These are phyloP conservation scores for Otatea glauca DNA, from an alignment of 176 grass and related monocot genomes.

Conservation along the genomic window DNA sequence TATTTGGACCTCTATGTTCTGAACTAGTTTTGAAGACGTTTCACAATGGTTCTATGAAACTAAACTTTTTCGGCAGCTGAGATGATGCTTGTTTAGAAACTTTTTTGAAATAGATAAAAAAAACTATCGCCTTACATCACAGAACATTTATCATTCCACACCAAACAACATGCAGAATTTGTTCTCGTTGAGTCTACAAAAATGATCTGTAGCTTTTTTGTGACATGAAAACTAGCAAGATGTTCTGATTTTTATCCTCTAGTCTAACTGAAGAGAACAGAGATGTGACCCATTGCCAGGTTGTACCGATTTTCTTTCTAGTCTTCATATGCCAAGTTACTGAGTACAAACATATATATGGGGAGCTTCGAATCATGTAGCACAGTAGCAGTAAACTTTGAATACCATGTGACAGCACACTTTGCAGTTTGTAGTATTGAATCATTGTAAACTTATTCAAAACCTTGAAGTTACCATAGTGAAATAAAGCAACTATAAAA, in stretches of 20 bases:
- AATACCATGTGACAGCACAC: neutral
- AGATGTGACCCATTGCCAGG: neutral
- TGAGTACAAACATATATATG: neutral
- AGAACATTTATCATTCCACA: neutral
- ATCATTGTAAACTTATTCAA: neutral
- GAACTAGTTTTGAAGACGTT: constrained; percentile 1
- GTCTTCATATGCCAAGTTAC: constrained; percentile 1
- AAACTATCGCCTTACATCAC: neutral
- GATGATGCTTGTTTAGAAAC: neutral
- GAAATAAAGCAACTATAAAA: constrained; percentile 8
- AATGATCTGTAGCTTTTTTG: neutral
- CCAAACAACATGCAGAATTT: neutral
- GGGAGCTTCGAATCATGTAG: neutral
- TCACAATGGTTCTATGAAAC: constrained; percentile 17
- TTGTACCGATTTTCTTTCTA: neutral
- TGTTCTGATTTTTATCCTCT: constrained; percentile 8
- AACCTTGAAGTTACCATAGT: neutral
- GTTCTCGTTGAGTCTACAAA: neutral
- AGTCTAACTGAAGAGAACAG: neutral
- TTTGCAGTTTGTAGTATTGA: neutral
- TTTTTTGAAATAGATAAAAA: constrained; percentile 13
- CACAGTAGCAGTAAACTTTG: neutral
- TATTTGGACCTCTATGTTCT: neutral
- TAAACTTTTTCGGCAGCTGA: neutral
- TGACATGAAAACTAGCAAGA: neutral